phyloP scores from a whole-genome alignment of 164 flowering plant genomes.

The Pachysandra terminalis region DNA sequence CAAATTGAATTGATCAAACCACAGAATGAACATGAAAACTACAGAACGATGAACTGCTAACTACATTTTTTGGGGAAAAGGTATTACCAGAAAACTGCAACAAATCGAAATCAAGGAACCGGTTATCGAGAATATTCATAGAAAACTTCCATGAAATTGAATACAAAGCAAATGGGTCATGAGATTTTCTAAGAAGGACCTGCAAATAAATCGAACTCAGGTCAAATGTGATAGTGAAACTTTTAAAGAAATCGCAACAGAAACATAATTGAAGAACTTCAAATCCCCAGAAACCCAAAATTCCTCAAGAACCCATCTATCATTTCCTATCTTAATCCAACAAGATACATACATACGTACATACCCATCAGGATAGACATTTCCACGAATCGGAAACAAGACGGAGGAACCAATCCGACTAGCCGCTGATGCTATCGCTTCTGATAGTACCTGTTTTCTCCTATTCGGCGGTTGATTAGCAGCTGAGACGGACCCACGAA shows the following conservation, averaged over 20 bases:
- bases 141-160: not conserved
- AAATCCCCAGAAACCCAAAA: not conserved
- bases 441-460: slow-evolving; percentile 13
- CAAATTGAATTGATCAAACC: not conserved
- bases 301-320: not conserved
- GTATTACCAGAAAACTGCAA: not conserved
- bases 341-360: not conserved
- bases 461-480: slow-evolving; percentile 2
- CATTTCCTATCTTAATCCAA: not conserved
- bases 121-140: not conserved
- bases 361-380: not conserved
- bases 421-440: not conserved
- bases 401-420: not conserved
- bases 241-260: not conserved
- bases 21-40: not conserved
- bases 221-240: not conserved
- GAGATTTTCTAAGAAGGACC: not conserved
- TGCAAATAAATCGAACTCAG: not conserved
- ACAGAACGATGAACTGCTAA: not conserved
- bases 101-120: not conserved
- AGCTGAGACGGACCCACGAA: not conserved
- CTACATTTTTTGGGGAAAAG: not conserved
- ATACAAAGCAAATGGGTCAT: not conserved
- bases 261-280: not conserved
- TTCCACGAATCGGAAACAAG: not conserved